Conservation (phyloP, 2,329 filamentous ascomycete genomes). For the Colletotrichum tamarilloi region DNA sequence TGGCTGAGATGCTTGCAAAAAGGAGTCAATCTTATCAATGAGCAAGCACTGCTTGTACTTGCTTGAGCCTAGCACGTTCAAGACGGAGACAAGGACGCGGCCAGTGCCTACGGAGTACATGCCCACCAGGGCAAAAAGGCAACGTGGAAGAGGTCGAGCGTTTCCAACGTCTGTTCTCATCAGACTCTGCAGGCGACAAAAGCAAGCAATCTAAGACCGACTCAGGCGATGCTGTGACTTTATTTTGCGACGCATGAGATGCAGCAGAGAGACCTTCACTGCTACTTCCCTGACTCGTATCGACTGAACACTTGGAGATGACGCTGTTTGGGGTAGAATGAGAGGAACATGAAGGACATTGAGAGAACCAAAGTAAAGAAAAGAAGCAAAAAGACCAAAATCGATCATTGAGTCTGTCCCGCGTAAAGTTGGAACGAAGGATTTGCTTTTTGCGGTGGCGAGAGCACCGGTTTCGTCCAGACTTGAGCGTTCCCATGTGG, state of each 20-base stretch:
- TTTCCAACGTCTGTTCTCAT: neutral
- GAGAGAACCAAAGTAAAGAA: neutral
- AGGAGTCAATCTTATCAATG: neutral
- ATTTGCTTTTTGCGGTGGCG: neutral
- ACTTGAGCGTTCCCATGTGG: constrained; percentile 9
- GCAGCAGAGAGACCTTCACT: neutral
- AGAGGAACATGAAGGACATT: neutral
- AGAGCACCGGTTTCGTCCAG: constrained; percentile 12
- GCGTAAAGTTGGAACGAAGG: neutral
- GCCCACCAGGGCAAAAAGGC: constrained; percentile 1
- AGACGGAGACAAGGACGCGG: neutral
- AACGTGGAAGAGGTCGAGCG: neutral
- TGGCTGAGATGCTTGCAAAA: constrained; percentile 29
- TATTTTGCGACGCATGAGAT: neutral
- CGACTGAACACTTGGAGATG: neutral
- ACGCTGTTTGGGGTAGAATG: constrained; percentile 19
- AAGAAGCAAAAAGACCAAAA: constrained; percentile 6
- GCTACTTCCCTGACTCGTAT: constrained; percentile 27
- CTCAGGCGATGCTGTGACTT: neutral
- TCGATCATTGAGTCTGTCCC: neutral
- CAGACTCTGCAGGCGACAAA: constrained; percentile 6
- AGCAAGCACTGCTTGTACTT: neutral
- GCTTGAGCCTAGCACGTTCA: neutral
- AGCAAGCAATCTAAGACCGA: constrained; percentile 15
- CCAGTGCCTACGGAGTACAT: neutral